A percentile compares a stretch with the other conserved stretches of the same genome.
Evolutionary conservation across 345 rosid species (phyloP).

Genomic region (Camelina laxa): DNA sequence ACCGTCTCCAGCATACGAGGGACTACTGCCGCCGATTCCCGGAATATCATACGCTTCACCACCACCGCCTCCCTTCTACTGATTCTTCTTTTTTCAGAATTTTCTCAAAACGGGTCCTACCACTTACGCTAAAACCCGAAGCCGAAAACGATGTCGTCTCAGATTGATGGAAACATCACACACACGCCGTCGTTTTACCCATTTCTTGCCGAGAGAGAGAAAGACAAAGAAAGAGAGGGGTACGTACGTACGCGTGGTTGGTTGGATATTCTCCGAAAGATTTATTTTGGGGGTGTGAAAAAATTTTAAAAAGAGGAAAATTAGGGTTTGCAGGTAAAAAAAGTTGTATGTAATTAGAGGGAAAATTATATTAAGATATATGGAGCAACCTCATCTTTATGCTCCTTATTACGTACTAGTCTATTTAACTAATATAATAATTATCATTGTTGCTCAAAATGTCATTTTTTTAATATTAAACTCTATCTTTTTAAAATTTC

Average conservation of each 20-base stretch:
- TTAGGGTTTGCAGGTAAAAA: constrained; percentile 24
- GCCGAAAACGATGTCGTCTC: constrained; percentile 31
- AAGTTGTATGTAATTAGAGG: constrained; percentile 27
- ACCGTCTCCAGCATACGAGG: constrained; percentile 42
- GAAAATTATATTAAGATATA: background rate
- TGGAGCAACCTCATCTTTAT: constrained; percentile 38
- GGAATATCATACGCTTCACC: constrained; percentile 93
- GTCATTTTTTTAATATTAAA: background rate
- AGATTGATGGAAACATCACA: background rate
- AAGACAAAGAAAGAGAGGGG: no score
- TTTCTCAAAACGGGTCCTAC: constrained; percentile 22
- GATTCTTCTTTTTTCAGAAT: constrained; percentile 61
- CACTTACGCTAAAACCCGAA: constrained; percentile 23
- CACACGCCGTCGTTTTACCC: constrained; percentile 19
- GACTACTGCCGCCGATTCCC: constrained; percentile 67
- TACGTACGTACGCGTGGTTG: background rate
- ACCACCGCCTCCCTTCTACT: constrained; percentile 96
- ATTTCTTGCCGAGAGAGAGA: constrained; percentile 10
- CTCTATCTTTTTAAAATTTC: constrained; percentile 19
- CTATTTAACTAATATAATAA: constrained; percentile 19
- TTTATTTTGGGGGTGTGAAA: background rate
- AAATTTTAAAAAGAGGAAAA: background rate
- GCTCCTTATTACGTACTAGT: constrained; percentile 21
- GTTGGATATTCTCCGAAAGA: background rate
- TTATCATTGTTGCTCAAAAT: constrained; percentile 17